Base-by-base conservation (phyloP, 2,329 filamentous ascomycete genomes). In the Magnaporthales sp. region DNA sequence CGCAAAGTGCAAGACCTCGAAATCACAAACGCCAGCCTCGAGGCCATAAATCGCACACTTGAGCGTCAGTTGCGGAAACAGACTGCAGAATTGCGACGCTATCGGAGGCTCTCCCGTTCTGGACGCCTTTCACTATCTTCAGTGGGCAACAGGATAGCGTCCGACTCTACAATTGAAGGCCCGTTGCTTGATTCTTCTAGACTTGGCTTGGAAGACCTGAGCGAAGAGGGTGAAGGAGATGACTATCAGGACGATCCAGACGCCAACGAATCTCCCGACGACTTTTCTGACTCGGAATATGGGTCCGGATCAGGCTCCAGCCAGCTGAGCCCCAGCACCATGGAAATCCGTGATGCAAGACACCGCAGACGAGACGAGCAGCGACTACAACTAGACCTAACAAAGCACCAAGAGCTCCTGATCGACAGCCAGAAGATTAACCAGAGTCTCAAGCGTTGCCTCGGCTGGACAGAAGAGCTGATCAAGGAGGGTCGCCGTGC, bases 1-100 rank as follows among this genome's bases (percentile, higher is more conserved):
- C 87, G 95, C 68, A 99, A 98, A 79, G 93, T 99, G 0, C 86
- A 98, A 71, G 95, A 99, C 75, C 81, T 99, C 6, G 92, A 99
- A 75, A 99, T 99, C 70, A 97, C 91, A 66, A 99, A 99, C 74
- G 95, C 92, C 1, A 97, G 93, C 1, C 84, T 99, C 3, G 86
- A 97, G 67, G 95, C 95, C 56, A 98, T 99, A 78, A 99, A 99
- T 75, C 86, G 93, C 66, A 95, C 93, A 0, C 80, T 99, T 0
- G 95, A 99, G 78, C 87, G 92, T 27, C 92, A 98, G 75, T 84
- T 99, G 72, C 88, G 93, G 29, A 96, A 96, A 75, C 94, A 98
- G 73, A 94, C 91, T 51, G 86, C 91, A 0, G 95, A 99, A 74
- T 76, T 99, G 32, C 89, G 95, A 67, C 85, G 94, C 60, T 98